Percentiles rank a stretch among this genome's conserved stretches.
Evolutionary conservation across 768 basidiomycete genomes (phyloP).

Genomic region (Panaeolus papilionaceus): DNA sequence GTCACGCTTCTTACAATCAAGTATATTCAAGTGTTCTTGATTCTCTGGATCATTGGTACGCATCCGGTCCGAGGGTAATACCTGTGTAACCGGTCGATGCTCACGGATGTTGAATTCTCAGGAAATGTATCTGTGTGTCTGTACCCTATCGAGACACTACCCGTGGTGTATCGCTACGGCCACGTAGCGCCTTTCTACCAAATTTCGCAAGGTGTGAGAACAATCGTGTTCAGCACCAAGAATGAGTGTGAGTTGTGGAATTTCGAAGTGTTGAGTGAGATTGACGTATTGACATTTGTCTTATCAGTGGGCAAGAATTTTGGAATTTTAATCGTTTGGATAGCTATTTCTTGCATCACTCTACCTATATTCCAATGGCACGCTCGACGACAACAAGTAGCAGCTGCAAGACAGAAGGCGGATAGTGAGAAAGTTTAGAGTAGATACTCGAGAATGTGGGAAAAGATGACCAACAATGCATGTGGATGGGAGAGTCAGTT

Average conservation of each 20-base stretch:
- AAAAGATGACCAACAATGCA: neutral
- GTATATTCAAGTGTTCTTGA: constrained; percentile 69
- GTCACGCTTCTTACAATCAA: constrained; percentile 63
- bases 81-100: neutral
- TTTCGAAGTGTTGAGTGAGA: neutral
- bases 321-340: constrained; percentile 61
- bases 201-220: constrained; percentile 62
- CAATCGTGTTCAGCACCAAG: constrained; percentile 70
- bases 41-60: constrained; percentile 72
- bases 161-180: constrained; percentile 66
- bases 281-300: neutral
- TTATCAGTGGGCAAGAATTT: constrained; percentile 61
- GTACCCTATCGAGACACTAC: constrained; percentile 64
- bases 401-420: constrained; percentile 37
- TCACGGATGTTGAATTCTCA: constrained; percentile 27
- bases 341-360: constrained; percentile 57
- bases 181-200: constrained; percentile 79
- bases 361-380: constrained; percentile 57
- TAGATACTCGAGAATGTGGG: constrained; percentile 11
- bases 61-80: constrained; percentile 10
- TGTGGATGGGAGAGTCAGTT: neutral
- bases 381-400: neutral
- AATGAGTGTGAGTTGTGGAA: constrained; percentile 48
- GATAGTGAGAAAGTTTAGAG: constrained; percentile 4
- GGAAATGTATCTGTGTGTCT: constrained; percentile 67